Evolutionary conservation across 805 yeast species (phyloP).

Genomic region (Torulaspora microellipsoides): DNA sequence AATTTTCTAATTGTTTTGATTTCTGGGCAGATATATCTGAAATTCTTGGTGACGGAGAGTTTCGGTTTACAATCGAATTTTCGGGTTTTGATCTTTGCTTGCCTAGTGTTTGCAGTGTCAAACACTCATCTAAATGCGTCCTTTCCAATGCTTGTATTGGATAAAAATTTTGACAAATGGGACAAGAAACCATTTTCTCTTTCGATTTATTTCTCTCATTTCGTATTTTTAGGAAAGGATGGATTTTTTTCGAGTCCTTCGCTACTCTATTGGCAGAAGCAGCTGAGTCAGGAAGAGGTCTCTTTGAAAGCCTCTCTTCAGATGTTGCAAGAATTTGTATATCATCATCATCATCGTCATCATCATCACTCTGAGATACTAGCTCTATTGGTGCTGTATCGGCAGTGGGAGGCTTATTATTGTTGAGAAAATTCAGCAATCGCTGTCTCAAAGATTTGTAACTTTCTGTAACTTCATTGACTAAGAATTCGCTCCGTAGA

Average conservation of each 20-base stretch:
- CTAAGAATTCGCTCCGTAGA: slow-evolving; percentile 56
- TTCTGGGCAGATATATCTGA: not conserved
- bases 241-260: slow-evolving; percentile 7
- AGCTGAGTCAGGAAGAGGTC: slow-evolving; percentile 1
- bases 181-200: slow-evolving; percentile 49
- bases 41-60: not conserved
- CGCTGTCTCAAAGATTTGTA: slow-evolving; percentile 42
- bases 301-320: slow-evolving; percentile 18
- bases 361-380: slow-evolving; percentile 25
- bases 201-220: slow-evolving; percentile 9
- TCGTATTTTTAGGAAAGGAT: slow-evolving; percentile 13
- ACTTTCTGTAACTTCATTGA: slow-evolving; percentile 67
- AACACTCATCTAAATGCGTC: slow-evolving; percentile 59
- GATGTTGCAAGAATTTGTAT: slow-evolving; percentile 30
- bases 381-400: slow-evolving; percentile 27
- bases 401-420: not conserved
- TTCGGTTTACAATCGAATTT: not conserved
- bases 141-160: slow-evolving; percentile 52
- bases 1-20: not conserved
- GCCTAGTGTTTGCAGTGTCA: slow-evolving; percentile 29
- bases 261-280: slow-evolving; percentile 4
- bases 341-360: slow-evolving; percentile 28
- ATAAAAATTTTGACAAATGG: slow-evolving; percentile 57
- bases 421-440: slow-evolving; percentile 33
- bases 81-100: slow-evolving; percentile 1